Evolutionary conservation across 2,329 filamentous ascomycete species (phyloP).

Genomic region (Cadophora gregata): DNA sequence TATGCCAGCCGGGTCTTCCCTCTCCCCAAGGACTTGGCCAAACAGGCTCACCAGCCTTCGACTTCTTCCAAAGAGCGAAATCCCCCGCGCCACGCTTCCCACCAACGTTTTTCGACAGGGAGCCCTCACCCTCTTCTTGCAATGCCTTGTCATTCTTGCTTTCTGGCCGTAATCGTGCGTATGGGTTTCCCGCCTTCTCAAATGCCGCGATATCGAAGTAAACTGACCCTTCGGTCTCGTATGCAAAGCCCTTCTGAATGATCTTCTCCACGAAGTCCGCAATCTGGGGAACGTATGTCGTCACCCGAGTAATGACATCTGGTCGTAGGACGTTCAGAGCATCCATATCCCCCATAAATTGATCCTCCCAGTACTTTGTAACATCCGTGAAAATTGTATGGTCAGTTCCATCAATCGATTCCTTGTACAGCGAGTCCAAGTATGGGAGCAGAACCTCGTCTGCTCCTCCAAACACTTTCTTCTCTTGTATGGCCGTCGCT

Average conservation of each 20-base stretch:
- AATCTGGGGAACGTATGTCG: constrained; percentile 88
- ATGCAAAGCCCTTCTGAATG: constrained; percentile 85
- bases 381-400: constrained; percentile 84
- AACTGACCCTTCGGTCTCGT: constrained; percentile 81
- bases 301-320: constrained; percentile 86
- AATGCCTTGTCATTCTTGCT: constrained; percentile 83
- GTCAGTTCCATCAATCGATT: constrained; percentile 65
- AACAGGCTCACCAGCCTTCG: constrained; percentile 87
- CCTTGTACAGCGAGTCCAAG: constrained; percentile 73
- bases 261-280: constrained; percentile 71
- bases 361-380: constrained; percentile 83
- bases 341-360: constrained; percentile 88
- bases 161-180: constrained; percentile 85
- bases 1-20: constrained; percentile 93
- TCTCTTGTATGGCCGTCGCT: constrained; percentile 54
- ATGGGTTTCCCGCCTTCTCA: constrained; percentile 82
- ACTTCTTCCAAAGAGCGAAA: constrained; percentile 93
- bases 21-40: constrained; percentile 90
- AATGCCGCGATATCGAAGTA: constrained; percentile 93
- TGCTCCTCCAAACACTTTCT: constrained; percentile 58
- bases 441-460: constrained; percentile 80
- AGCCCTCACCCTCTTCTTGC: constrained; percentile 88
- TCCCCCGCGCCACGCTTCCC: constrained; percentile 80
- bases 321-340: constrained; percentile 84
- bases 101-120: constrained; percentile 65